A percentile compares a stretch with the other conserved stretches of the same genome.
Evolutionary conservation across 2,329 filamentous ascomycete genomes (phyloP).

Genomic region (Phaeosphaeria sp.): DNA sequence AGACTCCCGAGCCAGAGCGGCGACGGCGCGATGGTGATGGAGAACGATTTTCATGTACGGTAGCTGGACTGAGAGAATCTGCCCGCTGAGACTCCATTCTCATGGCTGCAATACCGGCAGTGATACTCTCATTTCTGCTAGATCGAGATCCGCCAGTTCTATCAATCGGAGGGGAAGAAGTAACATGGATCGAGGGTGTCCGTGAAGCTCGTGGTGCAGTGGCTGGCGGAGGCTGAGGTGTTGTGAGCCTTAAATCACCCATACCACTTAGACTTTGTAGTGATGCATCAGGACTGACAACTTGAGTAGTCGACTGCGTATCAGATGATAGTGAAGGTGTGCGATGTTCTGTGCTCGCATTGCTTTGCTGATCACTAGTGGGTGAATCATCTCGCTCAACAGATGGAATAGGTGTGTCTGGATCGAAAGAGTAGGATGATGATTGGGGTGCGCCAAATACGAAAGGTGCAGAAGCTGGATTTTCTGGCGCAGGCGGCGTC

Average conservation of each 20-base stretch:
- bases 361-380: constrained; percentile 5
- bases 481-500: neutral
- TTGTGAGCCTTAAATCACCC: constrained; percentile 8
- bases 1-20: constrained; percentile 20
- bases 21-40: constrained; percentile 21
- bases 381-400: constrained; percentile 10
- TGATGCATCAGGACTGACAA: neutral
- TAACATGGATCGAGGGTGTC: constrained; percentile 16
- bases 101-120: neutral
- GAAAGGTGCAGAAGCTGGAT: neutral
- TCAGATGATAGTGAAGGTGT: constrained; percentile 6
- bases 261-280: constrained; percentile 5
- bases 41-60: constrained; percentile 6
- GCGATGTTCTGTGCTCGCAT: constrained; percentile 6
- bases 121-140: neutral
- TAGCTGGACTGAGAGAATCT: neutral
- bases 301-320: neutral
- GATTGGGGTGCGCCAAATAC: neutral
- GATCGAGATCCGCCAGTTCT: neutral
- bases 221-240: neutral
- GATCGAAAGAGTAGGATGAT: constrained; percentile 3
- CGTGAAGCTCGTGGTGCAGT: constrained; percentile 5
- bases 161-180: constrained; percentile 5
- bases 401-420: constrained; percentile 15
- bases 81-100: neutral